These are phyloP conservation scores for Saccharomyces hybrid DNA, from an alignment of 1,139 yeast species.

Conservation along the genomic window DNA sequence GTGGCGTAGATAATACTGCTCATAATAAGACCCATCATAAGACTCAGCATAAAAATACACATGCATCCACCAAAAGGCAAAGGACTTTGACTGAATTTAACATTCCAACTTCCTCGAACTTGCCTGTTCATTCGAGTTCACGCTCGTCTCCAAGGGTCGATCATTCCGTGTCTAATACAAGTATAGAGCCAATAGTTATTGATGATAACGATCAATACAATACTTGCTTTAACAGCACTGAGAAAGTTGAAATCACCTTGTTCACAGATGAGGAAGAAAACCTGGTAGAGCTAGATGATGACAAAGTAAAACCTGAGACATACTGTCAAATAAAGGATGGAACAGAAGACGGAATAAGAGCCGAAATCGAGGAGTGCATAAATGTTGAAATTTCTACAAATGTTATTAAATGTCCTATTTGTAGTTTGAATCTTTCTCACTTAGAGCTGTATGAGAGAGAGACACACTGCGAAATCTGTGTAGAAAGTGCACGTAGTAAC, in stretches of 20 bases:
- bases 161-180: background rate
- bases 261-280: background rate
- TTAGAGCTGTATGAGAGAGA: conserved; percentile 40
- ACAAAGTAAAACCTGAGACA: background rate
- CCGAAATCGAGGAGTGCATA: background rate
- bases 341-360: background rate
- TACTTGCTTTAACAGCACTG: background rate
- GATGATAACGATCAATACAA: background rate
- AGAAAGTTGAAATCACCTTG: background rate
- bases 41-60: conserved; percentile 1
- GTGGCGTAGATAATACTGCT: background rate
- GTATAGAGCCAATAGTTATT: background rate
- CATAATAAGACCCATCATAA: no score
- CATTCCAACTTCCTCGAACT: conserved; percentile 16
- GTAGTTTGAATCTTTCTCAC: conserved; percentile 38
- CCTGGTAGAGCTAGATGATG: background rate
- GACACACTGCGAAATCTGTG: conserved; percentile 54
- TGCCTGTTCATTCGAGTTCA: conserved; percentile 5
- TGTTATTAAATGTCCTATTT: conserved; percentile 44
- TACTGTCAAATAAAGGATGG: background rate
- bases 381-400: conserved; percentile 2
- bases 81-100: conserved; percentile 23
- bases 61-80: conserved; percentile 16
- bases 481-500: conserved; percentile 20
- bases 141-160: background rate